Evolutionary conservation across 257 asterid species (phyloP).

Genomic region (Nemophila menziesii): DNA sequence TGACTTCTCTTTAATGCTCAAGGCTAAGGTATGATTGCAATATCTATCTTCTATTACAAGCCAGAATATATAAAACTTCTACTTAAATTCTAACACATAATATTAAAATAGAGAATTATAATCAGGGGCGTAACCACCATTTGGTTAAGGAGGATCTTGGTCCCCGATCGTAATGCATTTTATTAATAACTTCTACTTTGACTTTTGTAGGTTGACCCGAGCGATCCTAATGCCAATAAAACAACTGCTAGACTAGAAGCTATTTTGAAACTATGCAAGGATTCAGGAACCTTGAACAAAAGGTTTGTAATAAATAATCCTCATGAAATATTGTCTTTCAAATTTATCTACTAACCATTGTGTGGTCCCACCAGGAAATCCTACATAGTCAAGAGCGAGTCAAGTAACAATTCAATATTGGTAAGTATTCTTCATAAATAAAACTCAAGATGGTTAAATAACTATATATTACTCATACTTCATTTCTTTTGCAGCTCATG

Average conservation of each 20-base stretch:
- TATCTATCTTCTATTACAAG: background rate
- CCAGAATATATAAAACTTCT: background rate
- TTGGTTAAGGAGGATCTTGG: too few species aligned
- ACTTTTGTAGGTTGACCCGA: slow-evolving; percentile 44
- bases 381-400: slow-evolving; percentile 38
- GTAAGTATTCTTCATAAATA: slow-evolving; percentile 27
- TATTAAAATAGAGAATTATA: too few species aligned
- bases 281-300: slow-evolving; percentile 46
- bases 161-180: slow-evolving; percentile 3
- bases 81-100: background rate
- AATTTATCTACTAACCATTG: slow-evolving; percentile 6
- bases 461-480: slow-evolving; percentile 11
- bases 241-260: slow-evolving; percentile 51
- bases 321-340: background rate
- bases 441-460: background rate
- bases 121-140: too few species aligned
- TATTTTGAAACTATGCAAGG: slow-evolving; percentile 71
- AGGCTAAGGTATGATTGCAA: slow-evolving; percentile 61
- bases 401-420: slow-evolving; percentile 39
- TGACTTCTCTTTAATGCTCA: slow-evolving; percentile 78
- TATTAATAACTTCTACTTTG: background rate
- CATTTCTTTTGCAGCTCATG: slow-evolving; percentile 41
- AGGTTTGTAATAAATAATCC: slow-evolving; percentile 20
- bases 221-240: slow-evolving; percentile 75
- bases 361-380: slow-evolving; percentile 51